Percentiles rank a stretch among this genome's conserved stretches.
These are phyloP conservation scores for Cardamine resedifolia DNA, from an alignment of 345 rosid species.

Conservation along the genomic window DNA sequence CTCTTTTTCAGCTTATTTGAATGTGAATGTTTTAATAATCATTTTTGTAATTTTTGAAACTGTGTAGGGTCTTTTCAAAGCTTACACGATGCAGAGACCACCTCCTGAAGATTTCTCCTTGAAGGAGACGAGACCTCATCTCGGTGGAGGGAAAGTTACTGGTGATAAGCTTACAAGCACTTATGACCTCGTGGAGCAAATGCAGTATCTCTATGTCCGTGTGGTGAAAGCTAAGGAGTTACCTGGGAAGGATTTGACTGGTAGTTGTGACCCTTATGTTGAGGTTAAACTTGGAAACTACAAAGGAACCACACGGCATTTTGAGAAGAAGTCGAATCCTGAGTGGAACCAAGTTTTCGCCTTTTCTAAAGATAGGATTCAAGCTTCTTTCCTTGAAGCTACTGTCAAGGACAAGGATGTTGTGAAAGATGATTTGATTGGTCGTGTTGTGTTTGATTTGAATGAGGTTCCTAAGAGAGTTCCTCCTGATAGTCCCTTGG, in stretches of 20 bases:
- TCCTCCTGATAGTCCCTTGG: slow-evolving; percentile 93
- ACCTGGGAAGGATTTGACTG: slow-evolving; percentile 81
- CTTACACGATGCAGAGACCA: slow-evolving; percentile 68
- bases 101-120: slow-evolving; percentile 71
- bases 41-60: neutral
- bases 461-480: slow-evolving; percentile 83
- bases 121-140: slow-evolving; percentile 85
- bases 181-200: slow-evolving; percentile 93
- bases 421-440: slow-evolving; percentile 82
- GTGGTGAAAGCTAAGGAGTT: slow-evolving; percentile 91
- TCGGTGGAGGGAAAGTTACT: slow-evolving; percentile 70
- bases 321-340: slow-evolving; percentile 77
- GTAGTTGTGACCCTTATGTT: slow-evolving; percentile 86
- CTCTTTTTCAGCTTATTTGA: slow-evolving; percentile 2
- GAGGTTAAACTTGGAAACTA: slow-evolving; percentile 93
- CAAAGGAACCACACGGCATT: slow-evolving; percentile 75
- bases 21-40: neutral
- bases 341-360: slow-evolving; percentile 97
- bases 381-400: slow-evolving; percentile 77
- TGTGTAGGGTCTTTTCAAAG: slow-evolving; percentile 16
- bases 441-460: slow-evolving; percentile 69
- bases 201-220: slow-evolving; percentile 90
- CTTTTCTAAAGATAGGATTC: slow-evolving; percentile 76
- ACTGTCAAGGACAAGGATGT: slow-evolving; percentile 80
- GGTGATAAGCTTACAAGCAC: slow-evolving; percentile 89